Percentiles rank a stretch among this genome's conserved stretches.
These are phyloP conservation scores for Urochloa ruziziensis DNA, from an alignment of 176 grass and related monocot genomes.

Conservation along the genomic window DNA sequence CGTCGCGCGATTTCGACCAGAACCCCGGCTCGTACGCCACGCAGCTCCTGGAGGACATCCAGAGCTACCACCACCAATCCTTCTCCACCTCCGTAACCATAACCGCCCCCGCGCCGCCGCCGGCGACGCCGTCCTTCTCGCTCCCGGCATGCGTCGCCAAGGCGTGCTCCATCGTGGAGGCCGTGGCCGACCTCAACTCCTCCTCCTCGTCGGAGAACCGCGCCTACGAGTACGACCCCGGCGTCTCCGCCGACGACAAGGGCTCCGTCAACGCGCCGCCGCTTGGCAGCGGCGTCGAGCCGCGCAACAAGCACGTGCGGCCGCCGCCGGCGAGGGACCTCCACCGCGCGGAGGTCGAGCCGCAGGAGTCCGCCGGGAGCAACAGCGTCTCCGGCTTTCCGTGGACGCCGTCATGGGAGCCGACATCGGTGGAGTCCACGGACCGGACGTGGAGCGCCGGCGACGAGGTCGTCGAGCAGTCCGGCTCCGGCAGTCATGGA, in stretches of 20 bases:
- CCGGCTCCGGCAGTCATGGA: background rate
- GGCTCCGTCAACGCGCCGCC: slow-evolving; percentile 38
- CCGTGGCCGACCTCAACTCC: slow-evolving; percentile 88
- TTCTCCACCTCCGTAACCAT: slow-evolving; percentile 14
- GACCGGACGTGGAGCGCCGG: slow-evolving; percentile 59
- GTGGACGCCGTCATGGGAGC: slow-evolving; percentile 69
- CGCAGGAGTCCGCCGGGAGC: slow-evolving; percentile 87
- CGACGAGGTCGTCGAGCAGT: slow-evolving; percentile 61
- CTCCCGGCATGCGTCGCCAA: slow-evolving; percentile 85
- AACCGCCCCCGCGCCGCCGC: background rate
- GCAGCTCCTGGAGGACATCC: slow-evolving; percentile 88
- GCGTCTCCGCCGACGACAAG: slow-evolving; percentile 29
- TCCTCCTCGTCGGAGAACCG: slow-evolving; percentile 48
- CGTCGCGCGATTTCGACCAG: slow-evolving; percentile 75
- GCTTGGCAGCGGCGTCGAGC: slow-evolving; percentile 33
- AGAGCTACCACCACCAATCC: slow-evolving; percentile 69
- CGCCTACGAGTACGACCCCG: background rate
- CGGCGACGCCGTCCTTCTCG: slow-evolving; percentile 39
- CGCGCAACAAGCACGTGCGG: slow-evolving; percentile 48
- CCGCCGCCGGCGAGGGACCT: slow-evolving; percentile 44
- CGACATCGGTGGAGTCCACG: slow-evolving; percentile 62
- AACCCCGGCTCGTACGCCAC: slow-evolving; percentile 53
- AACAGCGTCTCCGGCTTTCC: slow-evolving; percentile 63
- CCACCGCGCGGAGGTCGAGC: slow-evolving; percentile 47
- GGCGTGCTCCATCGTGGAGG: slow-evolving; percentile 83